phyloP scores from a whole-genome alignment of 805 yeast species.

The Hagleromyces aurorensis region DNA sequence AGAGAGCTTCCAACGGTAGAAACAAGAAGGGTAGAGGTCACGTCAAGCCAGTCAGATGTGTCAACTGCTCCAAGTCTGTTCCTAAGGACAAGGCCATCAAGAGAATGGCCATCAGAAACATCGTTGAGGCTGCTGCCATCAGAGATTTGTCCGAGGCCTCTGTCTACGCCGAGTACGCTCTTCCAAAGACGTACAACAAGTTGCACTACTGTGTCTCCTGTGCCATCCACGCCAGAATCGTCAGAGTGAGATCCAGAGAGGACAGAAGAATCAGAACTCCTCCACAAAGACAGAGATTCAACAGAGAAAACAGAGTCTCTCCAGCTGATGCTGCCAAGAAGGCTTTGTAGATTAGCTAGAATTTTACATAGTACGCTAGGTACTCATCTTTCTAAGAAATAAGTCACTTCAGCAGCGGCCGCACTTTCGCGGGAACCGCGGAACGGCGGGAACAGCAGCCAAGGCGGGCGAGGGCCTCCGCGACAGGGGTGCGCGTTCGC shows the following conservation, averaged over 20 bases:
- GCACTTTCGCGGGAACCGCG: no score
- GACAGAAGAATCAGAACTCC: constrained; percentile 99
- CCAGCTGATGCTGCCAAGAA: constrained; percentile 97
- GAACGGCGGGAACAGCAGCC: no score
- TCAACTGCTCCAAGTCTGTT: constrained; percentile 98
- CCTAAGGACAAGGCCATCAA: constrained; percentile 99
- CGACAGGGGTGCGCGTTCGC: no score
- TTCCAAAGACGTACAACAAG: constrained; percentile 99
- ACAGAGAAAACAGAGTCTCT: constrained; percentile 89
- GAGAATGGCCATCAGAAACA: constrained; percentile 99
- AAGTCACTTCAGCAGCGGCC: no score
- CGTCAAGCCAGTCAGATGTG: constrained; percentile 99
- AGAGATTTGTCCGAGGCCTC: constrained; percentile 99
- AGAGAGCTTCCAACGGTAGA: constrained; percentile 99
- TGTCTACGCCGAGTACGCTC: constrained; percentile 97
- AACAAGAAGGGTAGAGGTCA: constrained; percentile 99
- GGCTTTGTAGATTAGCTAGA: constrained; percentile 44
- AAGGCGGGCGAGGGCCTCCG: no score
- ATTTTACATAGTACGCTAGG: no score
- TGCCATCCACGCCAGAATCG: constrained; percentile 99
- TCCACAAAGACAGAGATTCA: constrained; percentile 98
- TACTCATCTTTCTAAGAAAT: no score
- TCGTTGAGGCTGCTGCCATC: constrained; percentile 99
- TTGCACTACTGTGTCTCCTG: constrained; percentile 99
- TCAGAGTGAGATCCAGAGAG: constrained; percentile 98